These are phyloP conservation scores for Arthrobotrys entomopaga DNA, from an alignment of 2,329 filamentous ascomycete species.

Conservation along the genomic window DNA sequence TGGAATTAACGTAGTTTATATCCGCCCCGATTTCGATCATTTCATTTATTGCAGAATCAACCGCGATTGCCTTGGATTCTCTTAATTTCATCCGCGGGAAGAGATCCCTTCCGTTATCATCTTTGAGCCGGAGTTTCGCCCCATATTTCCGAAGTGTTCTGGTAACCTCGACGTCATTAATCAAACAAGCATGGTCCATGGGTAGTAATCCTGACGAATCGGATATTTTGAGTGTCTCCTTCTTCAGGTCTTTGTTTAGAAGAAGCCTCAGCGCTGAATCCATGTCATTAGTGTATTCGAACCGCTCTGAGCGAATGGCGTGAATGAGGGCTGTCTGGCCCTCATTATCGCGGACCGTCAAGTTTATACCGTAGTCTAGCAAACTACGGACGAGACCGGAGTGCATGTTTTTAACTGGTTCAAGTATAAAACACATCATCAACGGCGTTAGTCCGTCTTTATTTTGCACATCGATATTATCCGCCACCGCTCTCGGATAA, in stretches of 20 bases:
- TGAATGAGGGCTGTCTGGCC: conserved; percentile 14
- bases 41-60: conserved; percentile 11
- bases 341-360: conserved; percentile 6
- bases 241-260: background rate
- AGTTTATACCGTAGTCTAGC: conserved; percentile 9
- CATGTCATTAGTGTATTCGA: too few relatives aligned
- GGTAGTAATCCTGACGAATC: conserved; percentile 26
- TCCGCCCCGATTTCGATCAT: conserved; percentile 28
- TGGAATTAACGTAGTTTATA: conserved; percentile 16
- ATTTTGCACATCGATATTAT: conserved; percentile 27
- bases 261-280: too few relatives aligned
- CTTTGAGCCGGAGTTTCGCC: conserved; percentile 13
- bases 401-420: background rate
- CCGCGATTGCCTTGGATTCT: background rate
- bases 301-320: background rate
- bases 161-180: background rate
- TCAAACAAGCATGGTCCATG: conserved; percentile 29
- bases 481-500: background rate
- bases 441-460: conserved; percentile 27
- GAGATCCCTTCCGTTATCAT: conserved; percentile 22
- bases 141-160: conserved; percentile 13
- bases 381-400: conserved; percentile 1
- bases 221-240: conserved; percentile 1
- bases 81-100: conserved; percentile 3
- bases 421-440: conserved; percentile 22